These are phyloP conservation scores for Chytriomyces sp. DNA, from an alignment of 192 early-diverging fungal species.

Conservation along the genomic window DNA sequence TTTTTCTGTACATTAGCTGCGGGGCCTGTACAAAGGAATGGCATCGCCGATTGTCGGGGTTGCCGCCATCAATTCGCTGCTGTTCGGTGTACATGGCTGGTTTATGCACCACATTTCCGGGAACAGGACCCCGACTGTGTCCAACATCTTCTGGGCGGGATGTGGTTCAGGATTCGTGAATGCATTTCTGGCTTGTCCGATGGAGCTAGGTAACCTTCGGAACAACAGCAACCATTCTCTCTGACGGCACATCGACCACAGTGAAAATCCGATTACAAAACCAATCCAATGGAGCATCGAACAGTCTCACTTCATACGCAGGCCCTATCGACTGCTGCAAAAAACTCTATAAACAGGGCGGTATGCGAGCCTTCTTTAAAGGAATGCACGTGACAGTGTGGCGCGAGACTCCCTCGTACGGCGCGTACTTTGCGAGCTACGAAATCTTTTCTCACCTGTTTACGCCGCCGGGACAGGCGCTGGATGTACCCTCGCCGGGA, in stretches of 20 bases:
- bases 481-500: slow-evolving; percentile 36
- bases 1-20: not conserved
- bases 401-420: slow-evolving; percentile 53
- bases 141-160: slow-evolving; percentile 47
- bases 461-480: slow-evolving; percentile 30
- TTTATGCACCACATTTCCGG: slow-evolving; percentile 45
- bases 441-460: slow-evolving; percentile 42
- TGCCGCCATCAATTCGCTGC: slow-evolving; percentile 27
- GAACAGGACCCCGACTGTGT: slow-evolving; percentile 17
- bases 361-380: slow-evolving; percentile 39
- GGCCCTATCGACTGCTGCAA: slow-evolving; percentile 47
- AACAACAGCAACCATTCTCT: no score
- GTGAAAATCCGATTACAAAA: slow-evolving; percentile 56
- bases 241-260: not conserved
- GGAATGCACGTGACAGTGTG: slow-evolving; percentile 43
- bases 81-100: slow-evolving; percentile 56
- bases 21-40: not conserved
- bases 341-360: slow-evolving; percentile 37
- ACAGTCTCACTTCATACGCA: slow-evolving; percentile 20
- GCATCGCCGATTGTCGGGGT: not conserved
- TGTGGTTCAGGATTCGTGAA: slow-evolving; percentile 48
- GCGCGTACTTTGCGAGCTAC: slow-evolving; percentile 57
- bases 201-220: slow-evolving; percentile 41
- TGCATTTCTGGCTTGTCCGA: slow-evolving; percentile 51
- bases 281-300: slow-evolving; percentile 10